Evolutionary conservation across 176 grass and related monocot genomes (phyloP).

Genomic region (Triticum timopheevii): DNA sequence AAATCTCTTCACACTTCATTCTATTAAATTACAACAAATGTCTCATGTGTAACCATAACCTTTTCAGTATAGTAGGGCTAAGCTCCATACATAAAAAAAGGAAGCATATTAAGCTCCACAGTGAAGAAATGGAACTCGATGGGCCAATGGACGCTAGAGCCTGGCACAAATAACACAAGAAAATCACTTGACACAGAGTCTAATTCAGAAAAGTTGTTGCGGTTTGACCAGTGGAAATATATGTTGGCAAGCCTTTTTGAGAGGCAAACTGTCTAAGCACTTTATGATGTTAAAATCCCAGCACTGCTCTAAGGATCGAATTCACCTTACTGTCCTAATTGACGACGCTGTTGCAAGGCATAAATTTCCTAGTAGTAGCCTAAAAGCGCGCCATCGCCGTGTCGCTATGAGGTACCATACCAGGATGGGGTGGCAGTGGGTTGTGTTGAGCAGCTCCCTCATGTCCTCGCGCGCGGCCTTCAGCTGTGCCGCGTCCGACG

Average conservation of each 20-base stretch:
- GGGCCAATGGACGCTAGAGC: not conserved
- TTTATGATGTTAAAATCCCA: not conserved
- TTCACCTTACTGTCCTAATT: not conserved
- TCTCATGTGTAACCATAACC: not conserved
- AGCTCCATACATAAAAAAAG: not conserved
- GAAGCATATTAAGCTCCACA: not conserved
- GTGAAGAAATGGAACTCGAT: not conserved
- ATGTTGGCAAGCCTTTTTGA: not conserved
- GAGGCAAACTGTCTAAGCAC: not conserved
- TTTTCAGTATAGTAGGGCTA: not conserved
- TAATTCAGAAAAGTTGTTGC: not conserved
- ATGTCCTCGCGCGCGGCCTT: constrained; percentile 85
- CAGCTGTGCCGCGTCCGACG: constrained; percentile 63
- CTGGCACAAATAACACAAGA: not conserved
- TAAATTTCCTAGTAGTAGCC: not conserved
- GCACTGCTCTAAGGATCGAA: not conserved
- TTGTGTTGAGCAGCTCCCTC: constrained; percentile 70
- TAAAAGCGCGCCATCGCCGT: not conserved
- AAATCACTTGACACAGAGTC: not conserved
- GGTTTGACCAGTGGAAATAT: not conserved
- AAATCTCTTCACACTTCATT: not conserved
- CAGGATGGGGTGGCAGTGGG: constrained; percentile 85
- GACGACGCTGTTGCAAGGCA: not conserved
- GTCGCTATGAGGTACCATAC: constrained; percentile 20
- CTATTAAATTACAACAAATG: constrained; percentile 8